A percentile compares a stretch with the other conserved stretches of the same genome.
phyloP scores from a whole-genome alignment of 1,139 yeast genomes.

The Yamadazyma spencermartinsiae region DNA sequence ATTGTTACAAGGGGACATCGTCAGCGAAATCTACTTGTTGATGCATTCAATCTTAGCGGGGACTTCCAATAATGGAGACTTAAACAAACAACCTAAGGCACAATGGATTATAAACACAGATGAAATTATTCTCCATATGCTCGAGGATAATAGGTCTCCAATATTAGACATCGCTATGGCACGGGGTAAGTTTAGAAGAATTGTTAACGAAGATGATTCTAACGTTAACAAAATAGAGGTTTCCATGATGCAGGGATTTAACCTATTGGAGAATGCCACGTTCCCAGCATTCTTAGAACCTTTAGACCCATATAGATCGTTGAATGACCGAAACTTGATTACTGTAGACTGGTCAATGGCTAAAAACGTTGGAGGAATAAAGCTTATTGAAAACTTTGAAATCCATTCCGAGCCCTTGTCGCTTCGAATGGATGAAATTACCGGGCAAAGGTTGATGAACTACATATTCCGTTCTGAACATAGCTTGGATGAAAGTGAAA shows the following conservation, averaged over 20 bases:
- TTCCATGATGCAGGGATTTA: slow-evolving; percentile 48
- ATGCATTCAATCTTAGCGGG: slow-evolving; percentile 45
- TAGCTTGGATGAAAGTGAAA: slow-evolving; percentile 15
- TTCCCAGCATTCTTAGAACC: slow-evolving; percentile 43
- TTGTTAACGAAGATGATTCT: slow-evolving; percentile 47
- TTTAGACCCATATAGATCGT: slow-evolving; percentile 10
- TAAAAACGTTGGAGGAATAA: slow-evolving; percentile 68
- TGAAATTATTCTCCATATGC: slow-evolving; percentile 42
- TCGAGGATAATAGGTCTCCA: slow-evolving; percentile 45
- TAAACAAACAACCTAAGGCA: slow-evolving; percentile 20
- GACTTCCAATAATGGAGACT: slow-evolving; percentile 21
- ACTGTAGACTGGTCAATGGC: slow-evolving; percentile 63
- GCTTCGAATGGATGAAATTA: slow-evolving; percentile 58
- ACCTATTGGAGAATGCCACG: slow-evolving; percentile 32
- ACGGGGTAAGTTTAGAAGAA: slow-evolving; percentile 45
- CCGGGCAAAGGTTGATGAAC: slow-evolving; percentile 55
- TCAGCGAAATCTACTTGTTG: slow-evolving; percentile 38
- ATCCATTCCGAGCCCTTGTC: slow-evolving; percentile 56
- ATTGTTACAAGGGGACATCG: slow-evolving; percentile 27
- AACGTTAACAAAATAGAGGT: slow-evolving; percentile 39
- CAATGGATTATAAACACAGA: slow-evolving; percentile 67
- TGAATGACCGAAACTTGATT: slow-evolving; percentile 34
- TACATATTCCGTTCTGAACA: slow-evolving; percentile 54
- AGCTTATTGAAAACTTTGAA: slow-evolving; percentile 55
- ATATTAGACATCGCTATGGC: slow-evolving; percentile 44